Evolutionary conservation across 306 rosid species (phyloP).

Genomic region (Ochetophila trinervis): DNA sequence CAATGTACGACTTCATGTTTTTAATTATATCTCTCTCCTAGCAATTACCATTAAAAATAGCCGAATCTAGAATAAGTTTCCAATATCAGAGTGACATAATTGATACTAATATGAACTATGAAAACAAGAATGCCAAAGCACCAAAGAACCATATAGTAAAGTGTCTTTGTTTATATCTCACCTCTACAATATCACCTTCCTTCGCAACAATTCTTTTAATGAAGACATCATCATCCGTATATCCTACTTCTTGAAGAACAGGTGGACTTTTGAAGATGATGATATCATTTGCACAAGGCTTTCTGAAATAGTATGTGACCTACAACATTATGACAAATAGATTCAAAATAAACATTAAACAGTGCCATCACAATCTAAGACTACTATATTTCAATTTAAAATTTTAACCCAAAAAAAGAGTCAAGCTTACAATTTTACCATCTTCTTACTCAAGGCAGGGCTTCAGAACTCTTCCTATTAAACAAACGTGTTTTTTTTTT

Average conservation of each 20-base stretch:
- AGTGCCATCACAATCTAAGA: slow-evolving; percentile 13
- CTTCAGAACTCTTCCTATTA: background rate
- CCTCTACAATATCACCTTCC: slow-evolving; percentile 94
- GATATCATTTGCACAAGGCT: slow-evolving; percentile 89
- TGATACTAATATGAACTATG: background rate
- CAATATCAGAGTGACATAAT: background rate
- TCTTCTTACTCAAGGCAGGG: background rate
- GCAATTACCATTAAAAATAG: too few relatives aligned
- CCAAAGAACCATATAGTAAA: background rate
- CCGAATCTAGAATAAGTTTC: background rate
- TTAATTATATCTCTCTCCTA: too few relatives aligned
- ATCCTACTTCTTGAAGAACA: slow-evolving; percentile 92
- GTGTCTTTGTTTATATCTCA: slow-evolving; percentile 25
- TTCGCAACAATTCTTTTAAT: slow-evolving; percentile 89
- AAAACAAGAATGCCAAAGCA: background rate
- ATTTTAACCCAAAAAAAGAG: background rate
- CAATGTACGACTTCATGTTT: too few relatives aligned
- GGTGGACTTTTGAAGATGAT: slow-evolving; percentile 96
- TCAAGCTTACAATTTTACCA: background rate
- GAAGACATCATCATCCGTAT: slow-evolving; percentile 84
- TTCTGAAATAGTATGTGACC: slow-evolving; percentile 91
- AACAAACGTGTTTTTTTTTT: background rate
- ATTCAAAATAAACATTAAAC: slow-evolving; percentile 11
- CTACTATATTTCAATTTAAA: background rate
- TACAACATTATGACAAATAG: slow-evolving; percentile 35